Evolutionary conservation across 352 stramenopile species (phyloP), one percentile per base, ranked within the genome.

Genomic region (Phytophthora nicotianae): DNA sequence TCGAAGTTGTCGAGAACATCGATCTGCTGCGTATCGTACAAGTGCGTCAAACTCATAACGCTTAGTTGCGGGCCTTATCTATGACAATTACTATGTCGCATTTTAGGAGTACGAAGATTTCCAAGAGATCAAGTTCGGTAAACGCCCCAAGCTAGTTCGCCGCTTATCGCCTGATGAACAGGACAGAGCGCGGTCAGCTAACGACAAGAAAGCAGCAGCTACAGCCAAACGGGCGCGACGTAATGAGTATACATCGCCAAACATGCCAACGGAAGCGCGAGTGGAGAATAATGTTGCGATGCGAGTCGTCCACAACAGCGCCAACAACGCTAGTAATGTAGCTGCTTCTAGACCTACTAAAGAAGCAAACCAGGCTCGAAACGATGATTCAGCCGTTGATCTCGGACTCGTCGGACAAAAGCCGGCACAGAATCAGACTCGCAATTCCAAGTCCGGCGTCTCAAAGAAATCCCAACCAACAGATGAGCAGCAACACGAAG

Each of bases 61-160:
- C 16, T 17, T 1, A 19, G 27, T 4, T n/a, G n/a, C n/a, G n/a
- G n/a, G n/a, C n/a, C n/a, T n/a, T n/a, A n/a, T n/a, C n/a, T n/a
- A n/a, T n/a, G n/a, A n/a, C n/a, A n/a, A n/a, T n/a, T n/a, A n/a
- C n/a, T n/a, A n/a, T n/a, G n/a, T n/a, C n/a, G n/a, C n/a, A n/a
- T n/a, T n/a, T n/a, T n/a, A n/a, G 83, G 89, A 97, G 42, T 98
- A 93, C 62, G 87, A 97, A 70, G 89, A 96, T 20, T 97, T 93
- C 57, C 87, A 98, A 29, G 82, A 97, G 64, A 91, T 98, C 58
- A 97, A 96, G 68, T 97, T 96, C 64, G 85, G 86, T 9, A 96
- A 94, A 59, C 86, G 87, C 48, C 88, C 88, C 20, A 96, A 95
- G 52, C 72, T 97, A 8, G 82, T 96, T 35, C 83, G 87, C 1